phyloP scores from a whole-genome alignment of 257 asterid genomes.

The Solanum clarkiae region DNA sequence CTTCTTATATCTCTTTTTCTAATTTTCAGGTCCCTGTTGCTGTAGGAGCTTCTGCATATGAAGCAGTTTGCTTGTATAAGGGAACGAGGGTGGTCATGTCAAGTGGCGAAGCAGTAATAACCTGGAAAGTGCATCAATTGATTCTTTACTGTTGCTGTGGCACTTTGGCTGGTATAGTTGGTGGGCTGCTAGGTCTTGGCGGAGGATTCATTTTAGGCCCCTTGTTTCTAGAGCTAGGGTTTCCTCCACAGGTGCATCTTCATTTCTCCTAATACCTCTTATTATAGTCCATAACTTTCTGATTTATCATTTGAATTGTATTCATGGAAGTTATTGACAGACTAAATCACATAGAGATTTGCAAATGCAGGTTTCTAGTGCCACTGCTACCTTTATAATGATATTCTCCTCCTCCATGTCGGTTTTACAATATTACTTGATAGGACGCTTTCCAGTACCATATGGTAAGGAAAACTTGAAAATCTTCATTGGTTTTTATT shows the following conservation, averaged over 20 bases:
- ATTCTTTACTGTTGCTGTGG: constrained; percentile 40
- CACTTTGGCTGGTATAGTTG: constrained; percentile 47
- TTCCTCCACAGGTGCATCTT: constrained; percentile 48
- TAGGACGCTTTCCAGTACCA: constrained; percentile 37
- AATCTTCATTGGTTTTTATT: background rate
- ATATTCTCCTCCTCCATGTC: constrained; percentile 55
- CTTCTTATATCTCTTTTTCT: background rate
- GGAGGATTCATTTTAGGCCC: constrained; percentile 65
- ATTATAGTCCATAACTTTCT: background rate
- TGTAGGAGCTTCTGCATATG: constrained; percentile 39
- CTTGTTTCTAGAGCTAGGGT: constrained; percentile 42
- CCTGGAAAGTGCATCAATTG: constrained; percentile 36
- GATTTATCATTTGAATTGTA: background rate
- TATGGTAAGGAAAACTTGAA: constrained; percentile 19
- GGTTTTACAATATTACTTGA: constrained; percentile 38
- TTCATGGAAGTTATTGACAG: background rate
- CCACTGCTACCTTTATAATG: constrained; percentile 50
- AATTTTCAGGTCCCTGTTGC: constrained; percentile 43
- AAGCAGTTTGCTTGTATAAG: constrained; percentile 41
- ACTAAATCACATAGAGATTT: background rate
- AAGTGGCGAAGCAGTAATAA: constrained; percentile 24
- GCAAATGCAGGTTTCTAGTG: constrained; percentile 42
- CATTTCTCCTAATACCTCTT: background rate
- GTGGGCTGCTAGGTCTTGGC: constrained; percentile 60
- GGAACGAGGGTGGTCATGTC: constrained; percentile 36